Percentiles rank a stretch among this genome's conserved stretches.
Conservation (phyloP, 306 rosid species). For the Medicago arabica region DNA sequence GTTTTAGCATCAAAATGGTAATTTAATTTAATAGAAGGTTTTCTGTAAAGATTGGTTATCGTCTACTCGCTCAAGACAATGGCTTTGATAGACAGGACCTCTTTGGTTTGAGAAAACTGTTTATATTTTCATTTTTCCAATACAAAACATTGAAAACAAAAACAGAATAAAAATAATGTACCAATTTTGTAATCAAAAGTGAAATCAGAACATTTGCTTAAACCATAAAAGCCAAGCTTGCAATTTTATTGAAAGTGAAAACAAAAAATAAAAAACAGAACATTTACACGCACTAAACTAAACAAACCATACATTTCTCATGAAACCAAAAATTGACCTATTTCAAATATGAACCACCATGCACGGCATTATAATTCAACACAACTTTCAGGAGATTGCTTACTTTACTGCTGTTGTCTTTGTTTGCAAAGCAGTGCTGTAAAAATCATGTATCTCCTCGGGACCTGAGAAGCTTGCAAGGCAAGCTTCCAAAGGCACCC, state of each 20-base stretch:
- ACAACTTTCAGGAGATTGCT: conserved; percentile 41
- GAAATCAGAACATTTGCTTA: not conserved
- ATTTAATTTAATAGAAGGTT: not conserved
- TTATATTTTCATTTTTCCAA: conserved; percentile 2
- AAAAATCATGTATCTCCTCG: conserved; percentile 95
- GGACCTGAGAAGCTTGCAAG: conserved; percentile 83
- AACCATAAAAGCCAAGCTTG: not conserved
- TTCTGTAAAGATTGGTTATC: not conserved
- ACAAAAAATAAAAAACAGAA: conserved; percentile 6
- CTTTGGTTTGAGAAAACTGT: not conserved
- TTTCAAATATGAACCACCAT: conserved; percentile 14
- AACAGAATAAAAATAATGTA: not conserved
- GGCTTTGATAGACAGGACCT: not conserved
- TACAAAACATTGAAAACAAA: not conserved
- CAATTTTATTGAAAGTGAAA: conserved; percentile 12
- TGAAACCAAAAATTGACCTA: not conserved
- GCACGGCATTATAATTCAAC: not conserved
- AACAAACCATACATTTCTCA: not conserved
- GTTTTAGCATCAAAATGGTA: conserved; percentile 34
- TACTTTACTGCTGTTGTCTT: conserved; percentile 94
- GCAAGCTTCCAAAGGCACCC: conserved; percentile 96
- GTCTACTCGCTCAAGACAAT: conserved; percentile 11
- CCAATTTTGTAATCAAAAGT: not conserved
- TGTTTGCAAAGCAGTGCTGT: conserved; percentile 82
- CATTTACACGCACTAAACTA: not conserved